Evolutionary conservation across 768 basidiomycete species (phyloP).

Genomic region (Agrocybe praecox): DNA sequence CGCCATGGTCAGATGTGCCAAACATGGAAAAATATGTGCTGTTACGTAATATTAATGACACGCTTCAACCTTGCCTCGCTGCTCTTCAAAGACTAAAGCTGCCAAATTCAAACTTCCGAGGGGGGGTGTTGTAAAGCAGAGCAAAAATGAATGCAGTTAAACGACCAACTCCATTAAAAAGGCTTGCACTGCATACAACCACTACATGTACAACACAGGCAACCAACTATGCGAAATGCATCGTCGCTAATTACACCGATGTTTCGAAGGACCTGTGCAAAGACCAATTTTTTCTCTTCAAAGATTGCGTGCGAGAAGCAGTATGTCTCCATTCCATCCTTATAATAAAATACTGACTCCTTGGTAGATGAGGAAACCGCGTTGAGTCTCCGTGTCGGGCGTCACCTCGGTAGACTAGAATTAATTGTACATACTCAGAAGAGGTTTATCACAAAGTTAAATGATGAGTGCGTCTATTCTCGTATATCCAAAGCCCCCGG

Average conservation of each 20-base stretch:
- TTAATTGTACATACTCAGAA: neutral
- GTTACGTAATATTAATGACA: neutral
- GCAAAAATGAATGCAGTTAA: slow-evolving; percentile 22
- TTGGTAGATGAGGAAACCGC: slow-evolving; percentile 17
- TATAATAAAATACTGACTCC: neutral
- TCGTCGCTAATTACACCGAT: slow-evolving; percentile 81
- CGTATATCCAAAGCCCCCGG: slow-evolving; percentile 36
- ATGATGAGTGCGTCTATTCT: slow-evolving; percentile 12
- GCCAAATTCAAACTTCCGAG: too few relatives aligned
- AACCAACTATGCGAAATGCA: slow-evolving; percentile 84
- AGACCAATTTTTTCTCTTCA: slow-evolving; percentile 83
- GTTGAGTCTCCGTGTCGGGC: neutral
- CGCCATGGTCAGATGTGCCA: neutral
- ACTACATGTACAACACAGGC: slow-evolving; percentile 76
- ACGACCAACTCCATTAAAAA: slow-evolving; percentile 51
- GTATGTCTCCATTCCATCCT: slow-evolving; percentile 44
- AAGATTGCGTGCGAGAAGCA: slow-evolving; percentile 74
- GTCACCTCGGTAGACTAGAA: neutral
- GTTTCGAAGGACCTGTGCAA: slow-evolving; percentile 83
- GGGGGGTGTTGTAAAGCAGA: neutral
- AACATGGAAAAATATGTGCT: neutral
- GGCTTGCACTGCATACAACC: slow-evolving; percentile 72
- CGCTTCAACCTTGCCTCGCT: neutral
- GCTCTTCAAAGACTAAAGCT: neutral
- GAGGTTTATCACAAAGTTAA: neutral